A percentile compares a stretch with the other conserved stretches of the same genome.
phyloP scores from a whole-genome alignment of 257 asterid species.

The Dorcoceras hygrometricum region DNA sequence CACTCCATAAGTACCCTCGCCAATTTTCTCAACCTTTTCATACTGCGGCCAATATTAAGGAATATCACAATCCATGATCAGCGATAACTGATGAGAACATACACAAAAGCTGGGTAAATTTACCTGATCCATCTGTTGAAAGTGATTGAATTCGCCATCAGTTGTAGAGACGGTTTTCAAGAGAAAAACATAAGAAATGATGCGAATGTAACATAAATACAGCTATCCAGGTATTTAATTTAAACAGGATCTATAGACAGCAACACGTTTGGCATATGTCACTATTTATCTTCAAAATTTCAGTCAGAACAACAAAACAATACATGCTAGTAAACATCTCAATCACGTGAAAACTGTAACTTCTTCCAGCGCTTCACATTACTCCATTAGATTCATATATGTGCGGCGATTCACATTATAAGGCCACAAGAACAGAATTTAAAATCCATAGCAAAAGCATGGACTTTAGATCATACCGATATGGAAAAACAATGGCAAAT shows the following conservation, averaged over 20 bases:
- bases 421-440: conserved; percentile 11
- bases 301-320: neutral
- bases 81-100: neutral
- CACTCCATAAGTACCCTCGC: conserved; percentile 97
- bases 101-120: neutral
- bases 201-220: conserved; percentile 11
- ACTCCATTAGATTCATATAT: conserved; percentile 13
- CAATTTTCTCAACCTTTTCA: conserved; percentile 96
- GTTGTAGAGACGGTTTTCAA: conserved; percentile 11
- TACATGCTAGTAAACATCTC: neutral
- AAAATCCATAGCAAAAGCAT: conserved; percentile 6
- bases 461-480: conserved; percentile 10
- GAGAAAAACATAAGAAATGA: conserved; percentile 17
- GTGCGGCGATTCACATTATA: conserved; percentile 8
- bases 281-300: neutral
- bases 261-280: conserved; percentile 12
- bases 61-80: conserved; percentile 22
- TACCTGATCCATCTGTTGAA: conserved; percentile 85
- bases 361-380: neutral
- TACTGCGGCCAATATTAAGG: conserved; percentile 44
- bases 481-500: conserved; percentile 6
- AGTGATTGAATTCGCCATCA: conserved; percentile 24
- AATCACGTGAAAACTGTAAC: neutral
- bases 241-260: conserved; percentile 12
- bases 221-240: neutral